Conservation (phyloP, 106 monocot genomes). For the Dioscorea alata region DNA sequence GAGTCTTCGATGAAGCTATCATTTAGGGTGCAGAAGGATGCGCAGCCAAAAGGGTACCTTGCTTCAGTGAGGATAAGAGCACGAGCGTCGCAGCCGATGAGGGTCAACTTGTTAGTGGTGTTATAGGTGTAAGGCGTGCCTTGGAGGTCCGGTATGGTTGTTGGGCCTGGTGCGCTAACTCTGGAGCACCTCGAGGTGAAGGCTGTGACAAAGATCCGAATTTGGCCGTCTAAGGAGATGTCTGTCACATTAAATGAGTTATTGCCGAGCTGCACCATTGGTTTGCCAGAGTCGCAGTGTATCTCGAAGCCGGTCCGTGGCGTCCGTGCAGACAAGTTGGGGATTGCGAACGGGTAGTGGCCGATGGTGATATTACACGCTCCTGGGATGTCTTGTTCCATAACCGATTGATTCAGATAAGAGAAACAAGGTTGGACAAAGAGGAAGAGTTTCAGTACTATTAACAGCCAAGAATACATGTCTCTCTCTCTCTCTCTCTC, state of each 20-base stretch:
- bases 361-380: too few species aligned
- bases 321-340: too few species aligned
- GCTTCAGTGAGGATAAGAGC: neutral
- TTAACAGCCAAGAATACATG: too few species aligned
- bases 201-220: neutral
- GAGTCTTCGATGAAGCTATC: too few species aligned
- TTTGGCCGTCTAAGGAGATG: neutral
- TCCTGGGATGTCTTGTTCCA: too few species aligned
- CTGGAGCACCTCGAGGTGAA: neutral
- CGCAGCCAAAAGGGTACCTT: neutral
- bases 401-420: too few species aligned
- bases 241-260: neutral
- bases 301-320: too few species aligned
- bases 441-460: too few species aligned
- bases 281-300: too few species aligned
- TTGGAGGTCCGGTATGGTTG: neutral
- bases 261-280: neutral
- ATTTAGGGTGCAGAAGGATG: neutral
- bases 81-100: slow-evolving; percentile 4
- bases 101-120: neutral
- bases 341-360: too few species aligned
- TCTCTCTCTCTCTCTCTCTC: too few species aligned
- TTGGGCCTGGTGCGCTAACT: neutral
- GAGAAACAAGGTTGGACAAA: too few species aligned
- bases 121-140: slow-evolving; percentile 1